Evolutionary conservation across 2,329 filamentous ascomycete species (phyloP).

Genomic region (Ceratocystis harringtonii): DNA sequence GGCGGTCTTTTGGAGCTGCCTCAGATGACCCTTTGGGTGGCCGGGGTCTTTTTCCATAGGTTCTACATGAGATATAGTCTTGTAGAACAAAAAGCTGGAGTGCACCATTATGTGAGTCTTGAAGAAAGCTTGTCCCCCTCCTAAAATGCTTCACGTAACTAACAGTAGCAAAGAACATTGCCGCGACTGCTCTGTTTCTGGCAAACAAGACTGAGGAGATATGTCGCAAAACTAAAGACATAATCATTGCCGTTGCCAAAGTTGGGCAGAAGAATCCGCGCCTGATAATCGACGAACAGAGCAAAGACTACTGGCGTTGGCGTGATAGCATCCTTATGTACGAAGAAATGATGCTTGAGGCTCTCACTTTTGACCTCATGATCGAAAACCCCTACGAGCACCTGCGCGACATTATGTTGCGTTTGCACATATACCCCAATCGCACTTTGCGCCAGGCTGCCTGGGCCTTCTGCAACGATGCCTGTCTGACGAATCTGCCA

Average conservation of each 20-base stretch:
- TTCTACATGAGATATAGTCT: slow-evolving; percentile 87
- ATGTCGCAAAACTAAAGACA: slow-evolving; percentile 84
- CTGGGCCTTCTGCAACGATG: slow-evolving; percentile 91
- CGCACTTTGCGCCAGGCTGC: slow-evolving; percentile 70
- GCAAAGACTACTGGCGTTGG: slow-evolving; percentile 98
- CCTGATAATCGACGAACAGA: slow-evolving; percentile 85
- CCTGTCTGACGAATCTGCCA: slow-evolving; percentile 68
- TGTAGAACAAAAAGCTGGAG: slow-evolving; percentile 56
- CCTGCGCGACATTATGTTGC: slow-evolving; percentile 66
- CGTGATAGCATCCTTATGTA: slow-evolving; percentile 82
- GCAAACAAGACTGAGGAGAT: slow-evolving; percentile 97
- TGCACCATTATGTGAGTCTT: slow-evolving; percentile 74
- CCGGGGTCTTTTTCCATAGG: slow-evolving; percentile 85
- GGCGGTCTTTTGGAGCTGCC: slow-evolving; percentile 85
- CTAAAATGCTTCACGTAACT: background rate
- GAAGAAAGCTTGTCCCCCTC: background rate
- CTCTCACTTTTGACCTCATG: slow-evolving; percentile 84
- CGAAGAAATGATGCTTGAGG: slow-evolving; percentile 84
- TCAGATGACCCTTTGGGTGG: slow-evolving; percentile 81
- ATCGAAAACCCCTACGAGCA: slow-evolving; percentile 76
- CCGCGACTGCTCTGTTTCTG: slow-evolving; percentile 79
- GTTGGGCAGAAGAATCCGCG: slow-evolving; percentile 90
- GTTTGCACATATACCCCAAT: slow-evolving; percentile 60
- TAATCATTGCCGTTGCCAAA: slow-evolving; percentile 85
- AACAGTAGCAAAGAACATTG: slow-evolving; percentile 47